Evolutionary conservation across 257 asterid species (phyloP).

Genomic region (Cynanchum wilfordii): DNA sequence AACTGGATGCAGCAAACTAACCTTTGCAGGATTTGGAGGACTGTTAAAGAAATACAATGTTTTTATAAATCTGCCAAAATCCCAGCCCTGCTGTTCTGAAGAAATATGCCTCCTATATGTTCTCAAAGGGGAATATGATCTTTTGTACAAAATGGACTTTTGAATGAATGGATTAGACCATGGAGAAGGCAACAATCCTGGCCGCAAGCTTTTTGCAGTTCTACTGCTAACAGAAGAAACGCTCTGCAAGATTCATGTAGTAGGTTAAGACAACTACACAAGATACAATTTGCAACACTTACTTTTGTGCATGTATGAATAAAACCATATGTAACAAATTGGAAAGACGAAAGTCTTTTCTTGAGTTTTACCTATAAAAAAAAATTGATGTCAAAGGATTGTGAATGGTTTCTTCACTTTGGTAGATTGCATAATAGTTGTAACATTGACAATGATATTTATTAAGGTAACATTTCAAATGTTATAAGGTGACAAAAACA

Average conservation of each 20-base stretch:
- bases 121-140: slow-evolving; percentile 29
- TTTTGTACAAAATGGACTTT: slow-evolving; percentile 27
- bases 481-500: background rate
- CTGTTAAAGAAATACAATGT: slow-evolving; percentile 89
- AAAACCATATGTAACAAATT: background rate
- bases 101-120: slow-evolving; percentile 37
- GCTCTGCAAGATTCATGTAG: slow-evolving; percentile 34
- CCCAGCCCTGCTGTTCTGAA: slow-evolving; percentile 76
- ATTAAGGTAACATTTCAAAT: background rate
- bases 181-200: slow-evolving; percentile 26
- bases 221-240: slow-evolving; percentile 33
- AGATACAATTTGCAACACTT: background rate
- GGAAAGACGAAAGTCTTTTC: background rate
- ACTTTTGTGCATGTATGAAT: background rate
- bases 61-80: slow-evolving; percentile 75
- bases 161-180: slow-evolving; percentile 43
- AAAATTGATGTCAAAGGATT: background rate
- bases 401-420: background rate
- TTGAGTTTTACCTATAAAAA: background rate
- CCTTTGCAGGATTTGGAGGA: slow-evolving; percentile 96
- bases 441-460: background rate
- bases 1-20: slow-evolving; percentile 26
- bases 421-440: background rate
- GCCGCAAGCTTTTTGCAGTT: slow-evolving; percentile 22
- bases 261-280: background rate